Conservation (phyloP, 164 flowering plant species). For the Platanus orientalis region DNA sequence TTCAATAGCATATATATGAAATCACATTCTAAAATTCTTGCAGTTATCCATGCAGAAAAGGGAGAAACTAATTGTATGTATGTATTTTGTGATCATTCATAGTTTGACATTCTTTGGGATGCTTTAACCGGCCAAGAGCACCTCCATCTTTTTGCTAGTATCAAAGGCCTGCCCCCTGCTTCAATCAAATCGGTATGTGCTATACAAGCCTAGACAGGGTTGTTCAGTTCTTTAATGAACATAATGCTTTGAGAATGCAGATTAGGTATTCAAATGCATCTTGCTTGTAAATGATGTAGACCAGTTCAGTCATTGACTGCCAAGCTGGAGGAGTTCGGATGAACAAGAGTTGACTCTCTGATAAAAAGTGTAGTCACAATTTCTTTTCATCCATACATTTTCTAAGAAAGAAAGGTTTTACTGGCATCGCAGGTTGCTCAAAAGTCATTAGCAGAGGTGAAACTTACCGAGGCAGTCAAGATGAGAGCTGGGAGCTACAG, state of each 20-base stretch:
- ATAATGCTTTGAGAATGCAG: not conserved
- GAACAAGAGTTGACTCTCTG: too few species aligned
- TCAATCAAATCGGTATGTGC: conserved; percentile 55
- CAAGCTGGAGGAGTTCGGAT: too few species aligned
- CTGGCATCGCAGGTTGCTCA: conserved; percentile 42
- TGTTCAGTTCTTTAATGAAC: not conserved
- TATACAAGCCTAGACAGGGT: not conserved
- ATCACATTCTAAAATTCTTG: not conserved
- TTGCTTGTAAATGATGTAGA: not conserved
- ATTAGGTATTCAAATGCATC: not conserved
- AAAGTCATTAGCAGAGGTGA: conserved; percentile 72
- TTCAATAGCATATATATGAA: conserved; percentile 5
- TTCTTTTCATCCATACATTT: not conserved
- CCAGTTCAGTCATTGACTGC: too few species aligned
- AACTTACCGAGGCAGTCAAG: conserved; percentile 57
- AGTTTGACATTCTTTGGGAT: conserved; percentile 98
- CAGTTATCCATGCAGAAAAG: not conserved
- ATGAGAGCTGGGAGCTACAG: conserved; percentile 90
- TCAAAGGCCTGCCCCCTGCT: conserved; percentile 77
- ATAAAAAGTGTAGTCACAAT: not conserved
- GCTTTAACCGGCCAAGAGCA: conserved; percentile 84
- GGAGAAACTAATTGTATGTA: conserved; percentile 9
- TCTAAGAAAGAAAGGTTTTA: not conserved
- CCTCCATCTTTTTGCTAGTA: conserved; percentile 82
- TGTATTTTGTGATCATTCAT: not conserved